These are phyloP conservation scores for Colletotrichum nymphaeae DNA, from an alignment of 2,329 filamentous ascomycete genomes.

Conservation along the genomic window DNA sequence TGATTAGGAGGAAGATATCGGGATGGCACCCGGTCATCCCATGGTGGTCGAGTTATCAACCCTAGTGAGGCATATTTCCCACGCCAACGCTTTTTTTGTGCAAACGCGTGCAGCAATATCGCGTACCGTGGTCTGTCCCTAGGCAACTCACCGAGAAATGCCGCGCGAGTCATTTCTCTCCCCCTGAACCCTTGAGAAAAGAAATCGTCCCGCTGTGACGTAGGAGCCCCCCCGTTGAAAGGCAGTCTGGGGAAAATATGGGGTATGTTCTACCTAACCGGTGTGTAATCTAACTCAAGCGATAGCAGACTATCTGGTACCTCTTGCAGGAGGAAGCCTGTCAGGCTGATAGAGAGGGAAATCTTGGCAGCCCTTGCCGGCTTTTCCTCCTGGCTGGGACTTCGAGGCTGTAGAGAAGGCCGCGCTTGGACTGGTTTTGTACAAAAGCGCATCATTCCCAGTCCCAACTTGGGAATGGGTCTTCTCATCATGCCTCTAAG, in stretches of 20 bases:
- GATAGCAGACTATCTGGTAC: constrained; percentile 6
- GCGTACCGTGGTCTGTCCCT: too few species aligned
- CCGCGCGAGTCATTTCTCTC: constrained; percentile 24
- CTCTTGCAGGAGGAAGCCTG: constrained; percentile 22
- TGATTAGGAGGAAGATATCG: neutral
- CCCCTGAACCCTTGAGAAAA: constrained; percentile 18
- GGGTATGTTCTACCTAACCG: constrained; percentile 11
- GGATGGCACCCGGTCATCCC: neutral
- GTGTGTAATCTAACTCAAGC: constrained; percentile 28
- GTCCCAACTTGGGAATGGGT: neutral
- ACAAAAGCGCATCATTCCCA: constrained; percentile 29
- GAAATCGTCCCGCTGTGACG: constrained; percentile 31
- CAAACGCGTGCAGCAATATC: neutral
- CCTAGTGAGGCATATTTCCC: neutral
- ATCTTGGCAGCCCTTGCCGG: constrained; percentile 26
- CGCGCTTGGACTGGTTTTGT: constrained; percentile 21
- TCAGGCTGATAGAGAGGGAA: constrained; percentile 8
- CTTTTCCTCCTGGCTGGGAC: neutral
- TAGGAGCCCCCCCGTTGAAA: constrained; percentile 8
- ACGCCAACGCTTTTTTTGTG: neutral
- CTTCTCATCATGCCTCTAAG: neutral
- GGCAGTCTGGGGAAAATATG: constrained; percentile 32
- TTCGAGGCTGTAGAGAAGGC: neutral
- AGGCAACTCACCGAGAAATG: neutral
- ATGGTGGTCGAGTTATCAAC: neutral